Conservation (phyloP, 371 early-diverging fungal genomes). For the Apophysomyces ossiformis region DNA sequence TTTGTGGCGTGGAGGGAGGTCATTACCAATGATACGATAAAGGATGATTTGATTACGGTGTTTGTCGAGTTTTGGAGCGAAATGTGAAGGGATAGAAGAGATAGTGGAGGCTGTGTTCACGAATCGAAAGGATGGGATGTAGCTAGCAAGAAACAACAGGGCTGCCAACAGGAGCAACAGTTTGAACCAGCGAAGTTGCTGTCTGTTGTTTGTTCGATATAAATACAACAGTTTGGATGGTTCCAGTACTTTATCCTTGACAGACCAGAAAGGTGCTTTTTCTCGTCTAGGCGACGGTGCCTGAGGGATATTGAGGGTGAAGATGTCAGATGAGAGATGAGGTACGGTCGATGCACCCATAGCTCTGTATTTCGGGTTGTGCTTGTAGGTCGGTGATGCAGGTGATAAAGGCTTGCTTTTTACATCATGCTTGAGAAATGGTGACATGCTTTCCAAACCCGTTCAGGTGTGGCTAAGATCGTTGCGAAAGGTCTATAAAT, state of each 20-base stretch:
- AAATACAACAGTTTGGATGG: conserved; percentile 14
- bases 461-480: conserved; percentile 4
- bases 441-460: conserved; percentile 12
- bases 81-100: background rate
- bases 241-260: conserved; percentile 25
- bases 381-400: conserved; percentile 2
- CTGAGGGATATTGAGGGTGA: conserved; percentile 7
- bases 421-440: conserved; percentile 8
- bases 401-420: conserved; percentile 4
- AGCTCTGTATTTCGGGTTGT: conserved; percentile 4
- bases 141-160: conserved; percentile 24
- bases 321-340: conserved; percentile 6
- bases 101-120: conserved; percentile 2
- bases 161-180: conserved; percentile 12
- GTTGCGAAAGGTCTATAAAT: conserved; percentile 4
- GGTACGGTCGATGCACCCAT: conserved; percentile 1
- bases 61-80: conserved; percentile 6
- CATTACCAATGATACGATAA: conserved; percentile 76
- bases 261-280: conserved; percentile 14
- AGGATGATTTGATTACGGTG: conserved; percentile 59
- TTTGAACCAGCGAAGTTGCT: conserved; percentile 21
- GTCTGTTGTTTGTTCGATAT: conserved; percentile 20
- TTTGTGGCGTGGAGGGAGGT: conserved; percentile 73
- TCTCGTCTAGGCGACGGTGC: conserved; percentile 20
- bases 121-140: conserved; percentile 31